These are phyloP conservation scores for Pseudonectria buxi DNA, from an alignment of 2,329 filamentous ascomycete genomes.

Conservation along the genomic window DNA sequence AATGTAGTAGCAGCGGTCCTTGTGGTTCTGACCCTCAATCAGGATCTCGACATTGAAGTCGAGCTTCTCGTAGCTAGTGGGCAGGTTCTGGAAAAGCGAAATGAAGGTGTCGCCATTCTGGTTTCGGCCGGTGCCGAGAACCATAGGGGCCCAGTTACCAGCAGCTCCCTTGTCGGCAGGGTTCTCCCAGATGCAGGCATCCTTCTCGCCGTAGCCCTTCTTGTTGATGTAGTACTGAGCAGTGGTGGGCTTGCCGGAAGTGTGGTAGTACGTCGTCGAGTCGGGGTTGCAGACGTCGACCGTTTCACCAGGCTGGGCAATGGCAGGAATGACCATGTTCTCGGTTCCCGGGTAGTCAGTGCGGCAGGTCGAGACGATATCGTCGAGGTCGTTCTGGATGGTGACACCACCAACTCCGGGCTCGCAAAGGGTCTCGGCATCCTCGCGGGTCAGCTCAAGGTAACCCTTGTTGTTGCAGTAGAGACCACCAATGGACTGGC, in stretches of 20 bases:
- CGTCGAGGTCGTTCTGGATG: slow-evolving; percentile 66
- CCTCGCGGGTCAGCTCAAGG: slow-evolving; percentile 67
- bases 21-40: slow-evolving; percentile 49
- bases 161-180: slow-evolving; percentile 43
- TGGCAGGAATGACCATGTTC: slow-evolving; percentile 73
- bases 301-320: slow-evolving; percentile 51
- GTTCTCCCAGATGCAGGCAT: slow-evolving; percentile 71
- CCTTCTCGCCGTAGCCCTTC: slow-evolving; percentile 54
- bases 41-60: slow-evolving; percentile 73
- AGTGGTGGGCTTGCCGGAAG: slow-evolving; percentile 67
- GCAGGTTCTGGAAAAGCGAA: slow-evolving; percentile 77
- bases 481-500: slow-evolving; percentile 83
- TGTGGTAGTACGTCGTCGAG: slow-evolving; percentile 66
- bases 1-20: slow-evolving; percentile 53
- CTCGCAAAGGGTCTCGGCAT: slow-evolving; percentile 67
- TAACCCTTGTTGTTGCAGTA: slow-evolving; percentile 68
- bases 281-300: slow-evolving; percentile 69
- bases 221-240: slow-evolving; percentile 98
- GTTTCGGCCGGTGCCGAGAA: slow-evolving; percentile 73
- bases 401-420: slow-evolving; percentile 62
- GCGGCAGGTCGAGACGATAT: slow-evolving; percentile 72
- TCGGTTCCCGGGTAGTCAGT: slow-evolving; percentile 96
- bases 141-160: slow-evolving; percentile 84
- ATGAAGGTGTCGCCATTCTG: slow-evolving; percentile 63
- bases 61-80: slow-evolving; percentile 63